Evolutionary conservation across 352 stramenopile genomes (phyloP), one percentile per base, ranked within the genome.

Genomic region (Pythium chondricola): DNA sequence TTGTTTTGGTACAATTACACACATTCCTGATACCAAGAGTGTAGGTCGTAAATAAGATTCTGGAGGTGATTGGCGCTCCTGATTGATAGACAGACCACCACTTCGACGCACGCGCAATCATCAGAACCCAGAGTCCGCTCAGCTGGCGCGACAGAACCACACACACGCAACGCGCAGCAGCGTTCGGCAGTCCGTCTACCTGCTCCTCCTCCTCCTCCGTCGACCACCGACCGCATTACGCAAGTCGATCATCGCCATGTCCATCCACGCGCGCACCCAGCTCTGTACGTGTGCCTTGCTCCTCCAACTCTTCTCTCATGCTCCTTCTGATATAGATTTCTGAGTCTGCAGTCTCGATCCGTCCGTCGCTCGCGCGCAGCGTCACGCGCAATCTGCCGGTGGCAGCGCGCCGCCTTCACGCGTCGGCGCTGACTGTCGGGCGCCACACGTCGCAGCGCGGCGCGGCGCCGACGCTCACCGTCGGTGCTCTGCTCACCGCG

Each of bases 251-350:
- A 36, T 9, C 30, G 29, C 38, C 26, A 65, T 65, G 57, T 65
- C 57, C 16, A 52, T 65, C 61, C 71, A 80, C 58, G 67, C 75
- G 51, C 71, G 67, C 39, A 52, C 69, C 33, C 68, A 83, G 59
- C 58, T 80, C 54, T 71, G 63, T 77, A 53, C 29, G 67, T 69
- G 11, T 36, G 29, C 29, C 29, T 33, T 8, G 29, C 29, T 33
- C 29, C 8, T 13, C 29, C 13, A 13, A 13, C 13, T 13, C 13
- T 33, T 13, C 29, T 33, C 13, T 8, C 13, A 33, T 33, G 7
- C 29, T 33, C 13, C 29, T 33, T 33, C n/a, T n/a, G n/a, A n/a
- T n/a, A n/a, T n/a, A n/a, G n/a, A n/a, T n/a, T n/a, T n/a, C n/a
- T n/a, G n/a, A n/a, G 22, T 45, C 18, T 45, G 18, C 24, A 52